Evolutionary conservation across 2,329 filamentous ascomycete species (phyloP), one percentile per base, ranked within the genome.

Genomic region (Ascocoryne sarcoides): DNA sequence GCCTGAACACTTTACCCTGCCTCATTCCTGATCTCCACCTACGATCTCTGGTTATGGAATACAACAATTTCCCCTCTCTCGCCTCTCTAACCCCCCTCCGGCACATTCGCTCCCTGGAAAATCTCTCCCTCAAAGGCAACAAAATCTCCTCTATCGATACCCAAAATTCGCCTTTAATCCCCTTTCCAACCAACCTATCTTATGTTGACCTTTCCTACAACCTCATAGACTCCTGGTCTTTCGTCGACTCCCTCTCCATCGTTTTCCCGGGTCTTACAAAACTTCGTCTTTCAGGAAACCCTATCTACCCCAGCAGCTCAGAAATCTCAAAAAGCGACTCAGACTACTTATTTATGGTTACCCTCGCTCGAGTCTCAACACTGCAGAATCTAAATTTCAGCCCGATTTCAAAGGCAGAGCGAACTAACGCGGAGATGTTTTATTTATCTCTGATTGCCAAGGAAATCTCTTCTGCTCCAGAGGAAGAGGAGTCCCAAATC

Each of bases 361-460:
- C 85, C 1, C 68, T 94, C 18, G 85, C 82, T 19, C 83, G 88
- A 2, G 67, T 95, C 1, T 71, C 74, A 1, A 65, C 66, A 1
- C 71, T 96, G 8, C 72, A 71, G 39, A 70, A 68, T 1, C 71
- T 95, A 20, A 92, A 92, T 58, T 87, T 84, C 59, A 79, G 79
- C 47, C 65, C 67, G 12, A 79, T 96, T 51, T 79, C 79, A 0
- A 52, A 68, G 1, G 76, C 81, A 31, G 89, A 96, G 59, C 78
- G 90, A 14, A 71, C 77, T 39, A 92, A 96, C 55, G 88, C 88
- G 4, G 92, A 96, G 53, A 81, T 90, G 55, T 98, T 94, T 60
- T 98, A 98, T 60, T 75, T 96, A 9, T 85, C 82, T 1, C 75
- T 84, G 39, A 92, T 95, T 43, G 84, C 75, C 9, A 79, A 79